phyloP scores from a whole-genome alignment of 2,329 filamentous ascomycete species.

The Epichloe brachyelytri region DNA sequence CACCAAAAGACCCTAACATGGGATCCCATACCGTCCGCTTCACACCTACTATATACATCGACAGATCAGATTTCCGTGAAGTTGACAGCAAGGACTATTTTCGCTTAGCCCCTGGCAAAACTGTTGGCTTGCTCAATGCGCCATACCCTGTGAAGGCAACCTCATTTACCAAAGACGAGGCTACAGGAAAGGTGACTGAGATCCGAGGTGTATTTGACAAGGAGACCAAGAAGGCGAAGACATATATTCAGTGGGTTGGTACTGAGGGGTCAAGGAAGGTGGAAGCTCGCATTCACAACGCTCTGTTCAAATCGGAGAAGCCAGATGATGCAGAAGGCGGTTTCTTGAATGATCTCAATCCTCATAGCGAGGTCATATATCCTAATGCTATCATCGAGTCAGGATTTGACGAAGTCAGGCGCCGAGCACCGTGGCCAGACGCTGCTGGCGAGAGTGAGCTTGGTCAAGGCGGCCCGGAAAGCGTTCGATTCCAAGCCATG shows the following conservation, averaged over 20 bases:
- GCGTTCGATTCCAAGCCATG: slow-evolving; percentile 82
- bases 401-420: slow-evolving; percentile 66
- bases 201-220: slow-evolving; percentile 54
- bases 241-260: slow-evolving; percentile 81
- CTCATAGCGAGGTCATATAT: slow-evolving; percentile 71
- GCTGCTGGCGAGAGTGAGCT: slow-evolving; percentile 56
- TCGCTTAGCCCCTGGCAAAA: slow-evolving; percentile 65
- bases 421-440: slow-evolving; percentile 69
- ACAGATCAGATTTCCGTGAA: slow-evolving; percentile 68
- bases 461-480: slow-evolving; percentile 52
- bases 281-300: slow-evolving; percentile 67
- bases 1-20: slow-evolving; percentile 62
- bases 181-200: slow-evolving; percentile 50
- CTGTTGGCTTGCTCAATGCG: slow-evolving; percentile 60
- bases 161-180: slow-evolving; percentile 54
- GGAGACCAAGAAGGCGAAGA: slow-evolving; percentile 60
- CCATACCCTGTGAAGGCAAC: slow-evolving; percentile 59
- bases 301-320: slow-evolving; percentile 77
- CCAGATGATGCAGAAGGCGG: slow-evolving; percentile 66
- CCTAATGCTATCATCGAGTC: slow-evolving; percentile 66
- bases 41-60: slow-evolving; percentile 73
- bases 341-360: slow-evolving; percentile 75
- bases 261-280: slow-evolving; percentile 52
- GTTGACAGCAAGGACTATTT: slow-evolving; percentile 66
- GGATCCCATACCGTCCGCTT: slow-evolving; percentile 49